Evolutionary conservation across 371 early-diverging fungal species (phyloP).

Genomic region (Rhizopus stolonifer): DNA sequence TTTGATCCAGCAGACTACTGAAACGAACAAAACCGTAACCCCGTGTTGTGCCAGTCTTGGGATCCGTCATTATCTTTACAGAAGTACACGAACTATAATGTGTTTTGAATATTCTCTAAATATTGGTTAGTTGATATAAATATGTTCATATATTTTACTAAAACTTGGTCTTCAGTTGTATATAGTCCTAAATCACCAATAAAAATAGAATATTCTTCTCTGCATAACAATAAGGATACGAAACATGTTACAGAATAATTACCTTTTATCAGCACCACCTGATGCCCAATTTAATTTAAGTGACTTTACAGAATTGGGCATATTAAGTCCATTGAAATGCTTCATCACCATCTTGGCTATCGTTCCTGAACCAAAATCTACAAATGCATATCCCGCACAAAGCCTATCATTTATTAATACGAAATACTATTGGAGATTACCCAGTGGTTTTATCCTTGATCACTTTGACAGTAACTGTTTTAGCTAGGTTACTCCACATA

Average conservation of each 20-base stretch:
- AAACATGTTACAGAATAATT: background rate
- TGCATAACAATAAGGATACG: background rate
- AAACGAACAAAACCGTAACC: constrained; percentile 85
- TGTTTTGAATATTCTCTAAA: constrained; percentile 45
- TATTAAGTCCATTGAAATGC: constrained; percentile 66
- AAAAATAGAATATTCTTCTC: constrained; percentile 72
- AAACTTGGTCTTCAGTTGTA: constrained; percentile 59
- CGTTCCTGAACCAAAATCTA: constrained; percentile 59
- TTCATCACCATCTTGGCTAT: constrained; percentile 64
- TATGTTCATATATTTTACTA: constrained; percentile 48
- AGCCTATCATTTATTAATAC: constrained; percentile 15
- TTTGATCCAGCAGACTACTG: constrained; percentile 61
- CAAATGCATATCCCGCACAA: constrained; percentile 71
- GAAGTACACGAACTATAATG: constrained; percentile 66
- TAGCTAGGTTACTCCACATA: constrained; percentile 65
- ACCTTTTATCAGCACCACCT: constrained; percentile 57
- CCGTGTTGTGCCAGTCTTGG: constrained; percentile 61
- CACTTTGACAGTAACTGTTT: constrained; percentile 76
- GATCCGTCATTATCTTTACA: constrained; percentile 76
- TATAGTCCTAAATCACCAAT: constrained; percentile 76
- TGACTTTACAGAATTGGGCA: constrained; percentile 72
- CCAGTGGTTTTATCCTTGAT: constrained; percentile 79
- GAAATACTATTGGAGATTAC: constrained; percentile 41
- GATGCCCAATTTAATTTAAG: constrained; percentile 91
- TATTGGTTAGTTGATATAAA: background rate